Evolutionary conservation across 2,329 filamentous ascomycete species (phyloP), one percentile per base, ranked within the genome.

Genomic region (Colletotrichum shisoi): DNA sequence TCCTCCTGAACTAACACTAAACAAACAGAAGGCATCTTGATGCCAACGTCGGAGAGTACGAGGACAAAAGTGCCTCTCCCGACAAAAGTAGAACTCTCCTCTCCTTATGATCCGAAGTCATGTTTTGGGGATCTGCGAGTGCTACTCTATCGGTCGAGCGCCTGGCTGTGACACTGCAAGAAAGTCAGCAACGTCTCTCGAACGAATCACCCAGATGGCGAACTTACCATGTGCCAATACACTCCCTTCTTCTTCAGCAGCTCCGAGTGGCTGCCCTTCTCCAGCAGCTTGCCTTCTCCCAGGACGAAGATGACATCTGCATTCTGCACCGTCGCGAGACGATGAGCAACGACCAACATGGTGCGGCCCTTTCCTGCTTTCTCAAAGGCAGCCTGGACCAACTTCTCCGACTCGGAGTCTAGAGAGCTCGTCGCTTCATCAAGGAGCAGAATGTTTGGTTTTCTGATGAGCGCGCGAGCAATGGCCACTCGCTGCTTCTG

Each of bases 301-400:
- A 95, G 86, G 0, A 94, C 91, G 72, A 91, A 92, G 48, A 94
- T 94, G n/a, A 89, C 80, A 75, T 94, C 89, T 1, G 91, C 90
- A 71, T 93, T 90, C 76, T 91, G 91, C 21, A 94, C 88, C 13
- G 90, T 94, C 0, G 89, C 89, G 56, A 94, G 80, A 15, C 91
- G 83, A 75, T 94, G 92, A 1, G 92, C 92, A 12, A 95, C 91
- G 3, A 91, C 90, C 3, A 95, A 81, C 68, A 91, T 91, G 2
- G 92, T 88, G 8, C 85, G 79, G 2, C 85, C 85, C 70, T 82
- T 81, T 3, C 83, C 83, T 0, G 87, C 87, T 48, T 81, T 81
- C 79, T 92, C 89, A 73, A 94, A 87, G 0, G 90, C 90, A 0
- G 80, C 81, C 76, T 94, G 86, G 4, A 88, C 85, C n/a, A 87